phyloP scores from a whole-genome alignment of 225 moss, liverwort and hornwort genomes.

The Polytrichum commune region DNA sequence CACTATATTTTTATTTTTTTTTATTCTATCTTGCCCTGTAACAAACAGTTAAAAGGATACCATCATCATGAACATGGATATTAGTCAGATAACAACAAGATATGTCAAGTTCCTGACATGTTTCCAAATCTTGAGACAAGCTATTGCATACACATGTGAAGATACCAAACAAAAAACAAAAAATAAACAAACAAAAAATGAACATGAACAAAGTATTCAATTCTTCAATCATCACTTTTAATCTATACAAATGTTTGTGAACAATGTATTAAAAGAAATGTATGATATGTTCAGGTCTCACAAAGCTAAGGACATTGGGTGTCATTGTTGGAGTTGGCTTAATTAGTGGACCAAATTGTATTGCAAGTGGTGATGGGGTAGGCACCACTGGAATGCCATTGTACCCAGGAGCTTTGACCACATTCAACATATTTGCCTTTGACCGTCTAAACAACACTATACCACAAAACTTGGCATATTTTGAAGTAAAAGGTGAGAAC shows the following conservation, averaged over 20 bases:
- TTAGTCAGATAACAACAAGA: no score
- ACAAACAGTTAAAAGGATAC: no score
- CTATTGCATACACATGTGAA: no score
- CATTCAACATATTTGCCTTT: constrained; percentile 35
- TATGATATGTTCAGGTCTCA: not conserved
- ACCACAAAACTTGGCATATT: constrained; percentile 20
- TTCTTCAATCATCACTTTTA: not conserved
- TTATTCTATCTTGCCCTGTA: no score
- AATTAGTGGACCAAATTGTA: constrained; percentile 33
- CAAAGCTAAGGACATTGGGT: constrained; percentile 12
- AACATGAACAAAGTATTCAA: not conserved
- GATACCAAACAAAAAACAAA: no score
- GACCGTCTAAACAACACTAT: constrained; percentile 31
- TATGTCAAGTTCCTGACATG: no score
- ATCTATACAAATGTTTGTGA: not conserved
- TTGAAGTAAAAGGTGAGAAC: constrained; percentile 43
- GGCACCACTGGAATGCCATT: constrained; percentile 33
- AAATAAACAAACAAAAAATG: no score
- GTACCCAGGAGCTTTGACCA: constrained; percentile 19
- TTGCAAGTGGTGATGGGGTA: constrained; percentile 50
- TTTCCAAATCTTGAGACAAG: no score
- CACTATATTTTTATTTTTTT: no score
- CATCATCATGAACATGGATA: no score
- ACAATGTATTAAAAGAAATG: not conserved
- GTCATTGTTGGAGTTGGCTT: constrained; percentile 24